These are phyloP conservation scores for Termitomyces sp. DNA, from an alignment of 768 basidiomycete species.

Conservation along the genomic window DNA sequence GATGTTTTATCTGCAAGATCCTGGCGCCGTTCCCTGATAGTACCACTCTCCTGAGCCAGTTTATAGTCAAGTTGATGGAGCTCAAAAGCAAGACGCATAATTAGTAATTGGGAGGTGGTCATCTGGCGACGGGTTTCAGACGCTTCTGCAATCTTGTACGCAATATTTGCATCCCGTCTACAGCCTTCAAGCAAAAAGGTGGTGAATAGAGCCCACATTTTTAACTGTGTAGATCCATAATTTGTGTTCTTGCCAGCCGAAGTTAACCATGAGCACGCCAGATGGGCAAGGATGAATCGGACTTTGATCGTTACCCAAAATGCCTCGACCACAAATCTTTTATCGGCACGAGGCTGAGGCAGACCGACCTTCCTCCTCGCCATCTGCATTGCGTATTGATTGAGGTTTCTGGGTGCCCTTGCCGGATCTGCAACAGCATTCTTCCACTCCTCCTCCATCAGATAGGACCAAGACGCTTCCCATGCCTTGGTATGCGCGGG, in stretches of 20 bases:
- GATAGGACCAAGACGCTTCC: conserved; percentile 50
- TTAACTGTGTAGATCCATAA: conserved; percentile 22
- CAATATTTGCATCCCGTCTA: conserved; percentile 37
- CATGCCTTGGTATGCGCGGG: conserved; percentile 55
- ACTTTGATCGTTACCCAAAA: conserved; percentile 49
- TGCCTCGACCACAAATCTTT: conserved; percentile 55
- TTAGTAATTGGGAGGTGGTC: conserved; percentile 35
- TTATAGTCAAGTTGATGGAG: conserved; percentile 41
- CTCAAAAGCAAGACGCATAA: conserved; percentile 42
- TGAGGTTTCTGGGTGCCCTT: conserved; percentile 32
- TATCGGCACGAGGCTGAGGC: conserved; percentile 51
- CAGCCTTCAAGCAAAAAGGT: conserved; percentile 43
- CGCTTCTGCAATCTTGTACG: conserved; percentile 37
- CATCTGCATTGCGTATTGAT: conserved; percentile 44
- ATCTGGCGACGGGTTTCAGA: conserved; percentile 51
- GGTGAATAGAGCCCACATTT: conserved; percentile 41
- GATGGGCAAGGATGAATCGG: conserved; percentile 42
- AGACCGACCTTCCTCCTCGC: conserved; percentile 51
- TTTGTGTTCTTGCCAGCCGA: conserved; percentile 14
- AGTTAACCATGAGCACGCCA: conserved; percentile 37
- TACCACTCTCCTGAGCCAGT: conserved; percentile 23
- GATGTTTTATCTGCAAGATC: conserved; percentile 17
- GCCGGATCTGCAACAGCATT: conserved; percentile 23
- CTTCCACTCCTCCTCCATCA: conserved; percentile 44
- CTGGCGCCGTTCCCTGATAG: conserved; percentile 16